These are phyloP conservation scores for Podospora didyma DNA, from an alignment of 495 filamentous ascomycete species.

Conservation along the genomic window DNA sequence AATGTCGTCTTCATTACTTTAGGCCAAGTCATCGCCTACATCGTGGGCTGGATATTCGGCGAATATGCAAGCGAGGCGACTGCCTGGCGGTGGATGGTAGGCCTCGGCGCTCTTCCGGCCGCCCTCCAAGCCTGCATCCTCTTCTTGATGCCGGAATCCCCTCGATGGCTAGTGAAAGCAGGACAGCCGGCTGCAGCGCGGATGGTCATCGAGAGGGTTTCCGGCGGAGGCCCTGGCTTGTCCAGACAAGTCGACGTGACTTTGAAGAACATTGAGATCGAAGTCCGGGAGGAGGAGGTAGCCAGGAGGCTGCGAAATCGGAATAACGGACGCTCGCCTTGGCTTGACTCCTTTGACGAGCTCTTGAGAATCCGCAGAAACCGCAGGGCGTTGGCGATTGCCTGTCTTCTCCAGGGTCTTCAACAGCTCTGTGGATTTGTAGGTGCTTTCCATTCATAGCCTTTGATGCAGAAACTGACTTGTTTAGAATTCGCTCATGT, in stretches of 20 bases:
- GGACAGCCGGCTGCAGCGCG: conserved; percentile 57
- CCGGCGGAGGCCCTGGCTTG: conserved; percentile 46
- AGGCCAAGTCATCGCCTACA: conserved; percentile 83
- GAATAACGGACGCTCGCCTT: conserved; percentile 19
- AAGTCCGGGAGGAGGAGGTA: conserved; percentile 63
- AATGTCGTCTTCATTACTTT: conserved; percentile 76
- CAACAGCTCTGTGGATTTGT: conserved; percentile 90
- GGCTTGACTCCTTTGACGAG: conserved; percentile 48
- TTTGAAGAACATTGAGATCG: conserved; percentile 61
- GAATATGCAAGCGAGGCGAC: conserved; percentile 40
- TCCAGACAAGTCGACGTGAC: conserved; percentile 50
- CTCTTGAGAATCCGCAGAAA: conserved; percentile 61
- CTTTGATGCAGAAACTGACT: background rate
- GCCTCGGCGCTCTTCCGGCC: conserved; percentile 76
- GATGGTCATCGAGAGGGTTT: conserved; percentile 59
- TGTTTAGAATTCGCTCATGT: conserved; percentile 81
- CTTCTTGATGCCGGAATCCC: conserved; percentile 73
- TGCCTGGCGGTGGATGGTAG: conserved; percentile 90
- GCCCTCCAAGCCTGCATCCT: conserved; percentile 63
- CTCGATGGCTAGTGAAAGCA: conserved; percentile 76
- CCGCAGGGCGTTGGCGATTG: conserved; percentile 74
- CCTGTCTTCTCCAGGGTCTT: conserved; percentile 79
- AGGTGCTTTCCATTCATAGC: conserved; percentile 24
- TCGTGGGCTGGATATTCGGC: conserved; percentile 66
- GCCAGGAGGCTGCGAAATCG: conserved; percentile 31